Conservation (phyloP, 2,329 filamentous ascomycete genomes). For the Cercospora zeae-maydis region DNA sequence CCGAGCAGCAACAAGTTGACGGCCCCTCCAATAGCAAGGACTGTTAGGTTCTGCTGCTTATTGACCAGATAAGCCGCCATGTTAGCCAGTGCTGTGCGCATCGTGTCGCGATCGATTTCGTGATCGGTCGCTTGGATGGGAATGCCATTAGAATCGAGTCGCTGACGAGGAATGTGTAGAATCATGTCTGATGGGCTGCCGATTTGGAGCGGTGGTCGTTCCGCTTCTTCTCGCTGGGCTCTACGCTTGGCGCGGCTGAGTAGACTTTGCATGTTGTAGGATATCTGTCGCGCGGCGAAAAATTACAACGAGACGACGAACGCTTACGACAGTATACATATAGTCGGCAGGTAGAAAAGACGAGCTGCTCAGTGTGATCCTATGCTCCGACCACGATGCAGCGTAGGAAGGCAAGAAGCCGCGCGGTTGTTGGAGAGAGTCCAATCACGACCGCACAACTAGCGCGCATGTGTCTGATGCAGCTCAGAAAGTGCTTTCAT, state of each 20-base stretch:
- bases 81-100: background rate
- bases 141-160: background rate
- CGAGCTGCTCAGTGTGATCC: too few relatives aligned
- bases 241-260: background rate
- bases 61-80: background rate
- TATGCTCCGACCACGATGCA: too few relatives aligned
- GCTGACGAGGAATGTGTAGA: background rate
- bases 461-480: too few relatives aligned
- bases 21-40: slow-evolving; percentile 7
- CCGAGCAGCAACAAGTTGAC: slow-evolving; percentile 4
- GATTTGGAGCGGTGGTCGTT: background rate
- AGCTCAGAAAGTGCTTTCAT: too few relatives aligned
- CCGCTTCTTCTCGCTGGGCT: background rate
- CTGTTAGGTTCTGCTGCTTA: background rate
- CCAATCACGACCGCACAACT: too few relatives aligned
- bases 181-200: background rate
- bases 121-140: background rate
- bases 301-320: too few relatives aligned
- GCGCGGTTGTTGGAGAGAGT: too few relatives aligned
- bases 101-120: slow-evolving; percentile 2
- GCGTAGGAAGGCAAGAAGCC: too few relatives aligned
- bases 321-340: too few relatives aligned
- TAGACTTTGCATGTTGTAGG: background rate
- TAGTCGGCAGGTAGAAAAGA: too few relatives aligned
- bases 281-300: too few relatives aligned